Evolutionary conservation across 2,329 filamentous ascomycete species (phyloP), one percentile per base, ranked within the genome.

Genomic region (Cercospora sp.): DNA sequence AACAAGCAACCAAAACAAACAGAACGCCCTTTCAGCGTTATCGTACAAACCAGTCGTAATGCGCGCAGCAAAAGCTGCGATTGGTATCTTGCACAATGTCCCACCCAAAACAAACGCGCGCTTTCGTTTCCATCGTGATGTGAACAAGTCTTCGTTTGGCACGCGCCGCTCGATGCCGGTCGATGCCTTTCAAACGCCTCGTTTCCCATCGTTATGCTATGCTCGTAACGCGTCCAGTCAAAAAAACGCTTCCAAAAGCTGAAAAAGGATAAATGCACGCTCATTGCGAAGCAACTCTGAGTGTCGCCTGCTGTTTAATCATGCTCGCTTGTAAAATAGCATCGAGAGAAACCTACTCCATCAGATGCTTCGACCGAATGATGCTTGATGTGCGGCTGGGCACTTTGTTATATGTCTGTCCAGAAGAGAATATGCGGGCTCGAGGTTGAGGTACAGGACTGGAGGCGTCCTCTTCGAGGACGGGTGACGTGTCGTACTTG

Each of bases 301-400:
- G 13, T 8, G 23, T 16, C 33, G 51, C 48, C 51, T 45, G 62
- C 48, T 58, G 62, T 28, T 57, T 58, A 58, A 58, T 39, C 62
- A 57, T 64, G 51, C 48, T 64, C 39, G 36, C 55, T 36, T 60
- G 39, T 59, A 68, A 36, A 63, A 67, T 31, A 53, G 61, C 51
- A 60, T 71, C 64, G 48, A 64, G 63, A 57, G 63, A 70, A 57
- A 51, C 62, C 64, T 68, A 72, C 60, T 73, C 72, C 33, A 69
- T 66, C 31, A 72, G 31, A 64, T 64, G 62, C 62, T 57, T 58
- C 13, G 48, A 42, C 23, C 62, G 62, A 39, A 57, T 57, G 30
- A 64, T 57, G 51, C 62, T 64, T 18, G 62, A 64, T 39, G 62
- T 64, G 62, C 62, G 62, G 48, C 62, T 64, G 30, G 62, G 62